These are phyloP conservation scores for Canariomyces notabilis DNA, from an alignment of 2,329 filamentous ascomycete genomes.

Conservation along the genomic window DNA sequence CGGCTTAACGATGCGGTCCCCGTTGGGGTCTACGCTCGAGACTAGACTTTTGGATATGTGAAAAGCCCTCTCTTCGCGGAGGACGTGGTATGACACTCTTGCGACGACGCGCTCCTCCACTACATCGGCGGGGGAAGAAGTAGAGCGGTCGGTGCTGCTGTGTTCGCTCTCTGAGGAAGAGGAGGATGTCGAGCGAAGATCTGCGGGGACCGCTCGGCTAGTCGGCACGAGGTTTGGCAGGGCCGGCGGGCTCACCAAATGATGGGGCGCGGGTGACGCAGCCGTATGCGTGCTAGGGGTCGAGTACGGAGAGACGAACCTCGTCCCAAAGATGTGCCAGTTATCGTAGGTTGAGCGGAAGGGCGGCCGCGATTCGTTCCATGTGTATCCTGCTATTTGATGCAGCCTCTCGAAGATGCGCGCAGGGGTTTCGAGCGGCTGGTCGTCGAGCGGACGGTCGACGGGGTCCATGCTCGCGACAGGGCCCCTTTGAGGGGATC, in stretches of 20 bases:
- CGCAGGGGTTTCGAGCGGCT: constrained; percentile 56
- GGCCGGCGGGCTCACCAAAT: constrained; percentile 41
- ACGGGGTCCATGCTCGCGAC: constrained; percentile 47
- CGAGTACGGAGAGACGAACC: constrained; percentile 47
- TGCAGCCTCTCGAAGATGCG: constrained; percentile 68
- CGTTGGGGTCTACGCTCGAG: constrained; percentile 64
- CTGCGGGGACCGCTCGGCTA: constrained; percentile 40
- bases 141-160: constrained; percentile 35
- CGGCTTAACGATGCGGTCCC: constrained; percentile 72
- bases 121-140: constrained; percentile 35
- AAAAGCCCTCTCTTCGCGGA: constrained; percentile 82
- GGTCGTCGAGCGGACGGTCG: constrained; percentile 46
- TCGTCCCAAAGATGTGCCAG: constrained; percentile 69
- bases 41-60: constrained; percentile 73
- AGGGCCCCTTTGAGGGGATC: constrained; percentile 20
- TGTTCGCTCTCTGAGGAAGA: constrained; percentile 36
- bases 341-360: constrained; percentile 76
- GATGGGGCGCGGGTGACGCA: constrained; percentile 28
- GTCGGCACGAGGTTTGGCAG: constrained; percentile 34
- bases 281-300: constrained; percentile 43
- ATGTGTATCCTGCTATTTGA: constrained; percentile 69
- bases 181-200: constrained; percentile 32
- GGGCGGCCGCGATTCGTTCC: constrained; percentile 60
- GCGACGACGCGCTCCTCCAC: constrained; percentile 68
- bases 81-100: constrained; percentile 72